Conservation (phyloP, 2,329 filamentous ascomycete species). For the Diplodia mutila region DNA sequence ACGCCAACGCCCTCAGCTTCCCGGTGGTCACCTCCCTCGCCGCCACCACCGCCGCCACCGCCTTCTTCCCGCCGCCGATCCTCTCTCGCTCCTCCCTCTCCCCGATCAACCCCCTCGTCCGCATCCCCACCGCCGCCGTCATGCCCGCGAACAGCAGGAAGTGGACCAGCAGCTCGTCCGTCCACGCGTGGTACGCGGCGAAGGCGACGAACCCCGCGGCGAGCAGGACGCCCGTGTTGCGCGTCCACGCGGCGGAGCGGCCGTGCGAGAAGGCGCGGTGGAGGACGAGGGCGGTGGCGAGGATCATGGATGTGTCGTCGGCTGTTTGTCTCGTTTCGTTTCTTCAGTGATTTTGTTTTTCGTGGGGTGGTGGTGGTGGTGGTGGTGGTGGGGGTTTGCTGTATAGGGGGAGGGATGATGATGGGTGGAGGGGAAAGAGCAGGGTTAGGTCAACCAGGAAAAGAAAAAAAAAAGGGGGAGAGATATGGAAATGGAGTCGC, state of each 20-base stretch:
- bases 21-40: too few relatives aligned
- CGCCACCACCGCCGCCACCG: too few relatives aligned
- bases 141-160: constrained; percentile 47
- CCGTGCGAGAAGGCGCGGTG: constrained; percentile 54
- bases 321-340: constrained; percentile 32
- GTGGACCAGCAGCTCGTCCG: constrained; percentile 45
- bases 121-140: constrained; percentile 45
- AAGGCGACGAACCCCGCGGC: constrained; percentile 39
- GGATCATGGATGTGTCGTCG: constrained; percentile 64
- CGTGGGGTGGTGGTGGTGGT: too few relatives aligned
- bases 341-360: constrained; percentile 1
- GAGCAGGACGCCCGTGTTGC: constrained; percentile 35
- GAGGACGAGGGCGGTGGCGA: constrained; percentile 57
- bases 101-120: constrained; percentile 36
- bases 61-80: constrained; percentile 6
- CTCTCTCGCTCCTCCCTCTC: constrained; percentile 21
- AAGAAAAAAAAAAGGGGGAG: too few relatives aligned
- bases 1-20: constrained; percentile 36
- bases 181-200: constrained; percentile 42
- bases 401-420: too few relatives aligned
- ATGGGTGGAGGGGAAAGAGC: too few relatives aligned
- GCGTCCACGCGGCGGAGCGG: constrained; percentile 32
- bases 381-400: too few relatives aligned
- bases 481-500: too few relatives aligned
- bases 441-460: too few relatives aligned